phyloP scores from a whole-genome alignment of 1,284 basidiomycete genomes.

The Fistulina hepatica region DNA sequence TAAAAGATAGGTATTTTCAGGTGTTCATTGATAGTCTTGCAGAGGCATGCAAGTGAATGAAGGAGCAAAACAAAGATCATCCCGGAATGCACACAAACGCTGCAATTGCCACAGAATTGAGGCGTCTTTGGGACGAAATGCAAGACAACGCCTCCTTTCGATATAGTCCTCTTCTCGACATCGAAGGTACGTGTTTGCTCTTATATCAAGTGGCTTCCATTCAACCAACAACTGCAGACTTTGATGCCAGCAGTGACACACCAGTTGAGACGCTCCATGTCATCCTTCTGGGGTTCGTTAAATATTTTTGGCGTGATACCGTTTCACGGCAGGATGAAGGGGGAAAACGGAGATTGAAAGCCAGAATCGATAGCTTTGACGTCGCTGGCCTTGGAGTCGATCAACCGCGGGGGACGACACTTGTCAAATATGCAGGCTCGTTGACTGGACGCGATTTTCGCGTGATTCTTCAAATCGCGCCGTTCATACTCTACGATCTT shows the following conservation, averaged over 20 bases:
- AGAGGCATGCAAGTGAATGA: constrained; percentile 4
- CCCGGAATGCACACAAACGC: constrained; percentile 5
- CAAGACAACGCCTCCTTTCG: constrained; percentile 13
- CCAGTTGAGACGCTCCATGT: constrained; percentile 28
- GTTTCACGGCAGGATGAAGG: constrained; percentile 17
- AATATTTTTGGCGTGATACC: constrained; percentile 28
- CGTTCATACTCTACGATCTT: constrained; percentile 25
- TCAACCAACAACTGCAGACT: constrained; percentile 11
- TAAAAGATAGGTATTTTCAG: constrained; percentile 22
- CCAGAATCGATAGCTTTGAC: constrained; percentile 17
- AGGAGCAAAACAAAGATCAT: constrained; percentile 14
- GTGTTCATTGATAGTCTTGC: constrained; percentile 17
- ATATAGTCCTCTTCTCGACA: constrained; percentile 18
- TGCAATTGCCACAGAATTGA: constrained; percentile 12
- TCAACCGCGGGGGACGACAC: constrained; percentile 19
- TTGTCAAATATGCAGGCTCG: constrained; percentile 27
- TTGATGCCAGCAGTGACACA: constrained; percentile 28
- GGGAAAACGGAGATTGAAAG: constrained; percentile 13
- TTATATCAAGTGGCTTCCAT: neutral
- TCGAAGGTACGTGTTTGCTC: constrained; percentile 11
- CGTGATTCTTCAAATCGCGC: constrained; percentile 25
- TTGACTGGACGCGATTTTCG: constrained; percentile 27
- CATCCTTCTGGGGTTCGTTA: constrained; percentile 27
- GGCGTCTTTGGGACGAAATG: constrained; percentile 7
- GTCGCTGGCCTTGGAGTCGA: constrained; percentile 21